Evolutionary conservation across 495 filamentous ascomycete genomes (phyloP).

Genomic region (Haplographium delicatum): DNA sequence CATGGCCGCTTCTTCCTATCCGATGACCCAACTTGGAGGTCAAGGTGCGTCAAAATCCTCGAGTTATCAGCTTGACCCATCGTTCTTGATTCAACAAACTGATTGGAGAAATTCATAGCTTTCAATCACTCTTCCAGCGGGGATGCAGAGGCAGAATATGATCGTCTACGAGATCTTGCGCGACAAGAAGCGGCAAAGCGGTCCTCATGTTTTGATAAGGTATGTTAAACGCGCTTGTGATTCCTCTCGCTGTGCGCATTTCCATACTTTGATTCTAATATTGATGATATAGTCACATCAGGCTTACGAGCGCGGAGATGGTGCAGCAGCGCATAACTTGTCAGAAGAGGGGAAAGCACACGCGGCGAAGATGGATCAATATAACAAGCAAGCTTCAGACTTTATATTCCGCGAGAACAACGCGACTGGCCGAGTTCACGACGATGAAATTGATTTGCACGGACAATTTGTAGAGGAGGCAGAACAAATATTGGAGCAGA

Average conservation of each 20-base stretch:
- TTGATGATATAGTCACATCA: slow-evolving; percentile 56
- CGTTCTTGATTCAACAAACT: background rate
- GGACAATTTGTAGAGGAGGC: slow-evolving; percentile 93
- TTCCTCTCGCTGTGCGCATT: background rate
- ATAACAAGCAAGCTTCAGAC: slow-evolving; percentile 85
- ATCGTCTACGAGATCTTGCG: slow-evolving; percentile 81
- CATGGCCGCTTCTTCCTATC: slow-evolving; percentile 4
- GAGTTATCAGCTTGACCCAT: background rate
- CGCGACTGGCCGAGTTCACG: slow-evolving; percentile 56
- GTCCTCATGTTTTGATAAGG: slow-evolving; percentile 65
- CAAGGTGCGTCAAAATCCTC: background rate
- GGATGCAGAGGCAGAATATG: slow-evolving; percentile 80
- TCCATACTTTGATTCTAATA: slow-evolving; percentile 6
- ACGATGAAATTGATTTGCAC: slow-evolving; percentile 89
- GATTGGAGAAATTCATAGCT: slow-evolving; percentile 41
- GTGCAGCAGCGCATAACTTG: slow-evolving; percentile 69
- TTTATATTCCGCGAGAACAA: slow-evolving; percentile 96
- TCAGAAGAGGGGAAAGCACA: slow-evolving; percentile 83
- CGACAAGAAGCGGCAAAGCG: slow-evolving; percentile 71
- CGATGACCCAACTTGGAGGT: background rate
- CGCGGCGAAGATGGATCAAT: slow-evolving; percentile 68
- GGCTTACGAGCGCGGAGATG: slow-evolving; percentile 76
- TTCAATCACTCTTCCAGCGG: slow-evolving; percentile 70
- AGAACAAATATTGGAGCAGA: slow-evolving; percentile 76
- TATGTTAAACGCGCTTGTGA: slow-evolving; percentile 31